A percentile compares a stretch with the other conserved stretches of the same genome.
Evolutionary conservation across 2,329 filamentous ascomycete species (phyloP).

Genomic region (Penicillium sp.): DNA sequence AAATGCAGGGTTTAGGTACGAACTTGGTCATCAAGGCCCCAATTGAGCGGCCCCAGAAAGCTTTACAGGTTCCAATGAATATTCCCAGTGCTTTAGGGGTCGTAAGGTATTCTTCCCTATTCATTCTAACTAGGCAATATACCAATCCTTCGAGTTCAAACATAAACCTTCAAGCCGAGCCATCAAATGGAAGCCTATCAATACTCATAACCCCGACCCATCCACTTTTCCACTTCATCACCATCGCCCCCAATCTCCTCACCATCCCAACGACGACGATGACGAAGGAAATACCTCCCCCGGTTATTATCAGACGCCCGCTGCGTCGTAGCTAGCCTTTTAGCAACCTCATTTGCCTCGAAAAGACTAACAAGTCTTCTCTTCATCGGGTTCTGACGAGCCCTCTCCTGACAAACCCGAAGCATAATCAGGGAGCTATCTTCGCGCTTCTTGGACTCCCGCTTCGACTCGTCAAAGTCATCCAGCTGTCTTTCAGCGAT

Average conservation of each 20-base stretch:
- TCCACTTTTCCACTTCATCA: neutral
- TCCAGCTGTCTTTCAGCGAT: too few relatives aligned
- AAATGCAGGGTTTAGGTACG: neutral
- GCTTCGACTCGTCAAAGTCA: slow-evolving; percentile 7
- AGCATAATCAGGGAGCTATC: slow-evolving; percentile 27
- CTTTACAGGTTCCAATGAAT: too few relatives aligned
- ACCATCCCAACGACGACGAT: too few relatives aligned
- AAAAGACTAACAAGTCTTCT: slow-evolving; percentile 54
- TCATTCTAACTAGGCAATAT: too few relatives aligned
- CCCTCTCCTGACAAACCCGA: slow-evolving; percentile 36
- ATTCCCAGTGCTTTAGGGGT: too few relatives aligned
- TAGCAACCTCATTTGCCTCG: slow-evolving; percentile 61
- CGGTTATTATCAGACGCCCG: neutral
- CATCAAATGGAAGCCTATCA: neutral
- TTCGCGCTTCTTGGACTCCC: neutral
- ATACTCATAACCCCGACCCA: neutral
- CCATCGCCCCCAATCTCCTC: neutral
- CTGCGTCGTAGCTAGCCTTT: slow-evolving; percentile 39
- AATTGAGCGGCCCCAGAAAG: too few relatives aligned
- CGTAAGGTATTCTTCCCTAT: too few relatives aligned
- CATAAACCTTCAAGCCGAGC: too few relatives aligned
- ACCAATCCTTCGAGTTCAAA: too few relatives aligned
- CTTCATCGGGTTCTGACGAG: slow-evolving; percentile 35
- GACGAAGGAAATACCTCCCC: too few relatives aligned
- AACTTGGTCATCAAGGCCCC: too few relatives aligned